These are phyloP conservation scores for Penicillium sclerotiorum DNA, from an alignment of 2,329 filamentous ascomycete species.

Conservation along the genomic window DNA sequence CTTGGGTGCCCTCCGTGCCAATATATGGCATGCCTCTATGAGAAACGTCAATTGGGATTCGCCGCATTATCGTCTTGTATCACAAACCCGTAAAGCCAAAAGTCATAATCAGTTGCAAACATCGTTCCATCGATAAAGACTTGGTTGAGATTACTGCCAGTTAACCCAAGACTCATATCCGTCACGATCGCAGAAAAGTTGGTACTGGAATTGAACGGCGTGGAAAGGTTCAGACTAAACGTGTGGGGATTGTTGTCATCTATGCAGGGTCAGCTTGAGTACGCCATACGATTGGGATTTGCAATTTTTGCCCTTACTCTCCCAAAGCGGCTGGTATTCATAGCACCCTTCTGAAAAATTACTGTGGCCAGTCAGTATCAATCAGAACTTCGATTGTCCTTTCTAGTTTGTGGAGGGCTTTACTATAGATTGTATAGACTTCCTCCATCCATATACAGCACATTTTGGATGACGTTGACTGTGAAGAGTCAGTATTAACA, in stretches of 20 bases:
- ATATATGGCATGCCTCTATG: constrained; percentile 50
- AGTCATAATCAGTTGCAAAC: too few relatives aligned
- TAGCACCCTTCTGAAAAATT: neutral
- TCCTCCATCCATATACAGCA: constrained; percentile 21
- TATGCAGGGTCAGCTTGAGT: too few relatives aligned
- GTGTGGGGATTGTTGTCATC: constrained; percentile 13
- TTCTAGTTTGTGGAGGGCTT: neutral
- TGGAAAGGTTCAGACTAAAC: constrained; percentile 19
- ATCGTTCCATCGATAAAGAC: constrained; percentile 66
- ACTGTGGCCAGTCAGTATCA: too few relatives aligned
- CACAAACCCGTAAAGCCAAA: too few relatives aligned
- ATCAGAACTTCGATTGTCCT: too few relatives aligned
- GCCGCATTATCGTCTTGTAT: too few relatives aligned
- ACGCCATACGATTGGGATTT: too few relatives aligned
- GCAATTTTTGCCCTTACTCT: too few relatives aligned
- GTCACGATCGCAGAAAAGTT: constrained; percentile 16
- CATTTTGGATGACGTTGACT: constrained; percentile 24
- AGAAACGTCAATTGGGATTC: too few relatives aligned
- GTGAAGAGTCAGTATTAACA: constrained; percentile 2
- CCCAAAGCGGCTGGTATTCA: too few relatives aligned
- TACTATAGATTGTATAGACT: constrained; percentile 18
- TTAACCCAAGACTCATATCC: too few relatives aligned
- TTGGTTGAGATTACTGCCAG: constrained; percentile 40
- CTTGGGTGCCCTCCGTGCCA: constrained; percentile 43
- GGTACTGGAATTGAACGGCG: constrained; percentile 16